These are phyloP conservation scores for Pseudogymnoascus sp. DNA, from an alignment of 2,329 filamentous ascomycete species.

Conservation along the genomic window DNA sequence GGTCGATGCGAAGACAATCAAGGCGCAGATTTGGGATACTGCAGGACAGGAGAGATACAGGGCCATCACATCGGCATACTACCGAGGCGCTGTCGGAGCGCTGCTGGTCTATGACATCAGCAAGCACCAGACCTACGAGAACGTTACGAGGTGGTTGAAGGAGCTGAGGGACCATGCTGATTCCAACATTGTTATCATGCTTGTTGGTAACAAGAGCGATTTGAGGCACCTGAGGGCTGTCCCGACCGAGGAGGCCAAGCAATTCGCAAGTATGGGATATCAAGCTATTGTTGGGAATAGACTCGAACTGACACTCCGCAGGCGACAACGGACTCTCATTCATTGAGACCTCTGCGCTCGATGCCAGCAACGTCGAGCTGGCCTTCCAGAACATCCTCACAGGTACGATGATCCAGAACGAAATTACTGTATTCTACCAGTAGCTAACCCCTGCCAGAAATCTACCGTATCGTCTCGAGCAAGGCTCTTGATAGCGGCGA, in stretches of 20 bases:
- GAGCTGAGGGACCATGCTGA: conserved; percentile 96
- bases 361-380: conserved; percentile 97
- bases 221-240: conserved; percentile 95
- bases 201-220: conserved; percentile 99
- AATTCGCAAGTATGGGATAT: conserved; percentile 72
- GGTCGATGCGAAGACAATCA: conserved; percentile 99
- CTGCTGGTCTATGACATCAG: conserved; percentile 98
- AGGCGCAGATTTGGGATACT: conserved; percentile 99
- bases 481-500: conserved; percentile 93
- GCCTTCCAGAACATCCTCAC: conserved; percentile 99
- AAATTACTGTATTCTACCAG: background rate
- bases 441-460: conserved; percentile 52
- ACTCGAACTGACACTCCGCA: conserved; percentile 34
- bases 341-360: conserved; percentile 97
- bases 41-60: conserved; percentile 98
- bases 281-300: background rate
- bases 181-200: conserved; percentile 98
- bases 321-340: conserved; percentile 98
- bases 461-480: conserved; percentile 98
- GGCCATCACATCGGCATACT: conserved; percentile 98
- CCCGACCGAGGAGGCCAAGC: conserved; percentile 94
- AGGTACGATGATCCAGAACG: conserved; percentile 47
- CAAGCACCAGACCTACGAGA: conserved; percentile 99
- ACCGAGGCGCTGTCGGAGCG: conserved; percentile 92
- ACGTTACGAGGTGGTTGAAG: conserved; percentile 98